Conservation (phyloP, 2,329 filamentous ascomycete genomes). For the Remersonia thermophila region DNA sequence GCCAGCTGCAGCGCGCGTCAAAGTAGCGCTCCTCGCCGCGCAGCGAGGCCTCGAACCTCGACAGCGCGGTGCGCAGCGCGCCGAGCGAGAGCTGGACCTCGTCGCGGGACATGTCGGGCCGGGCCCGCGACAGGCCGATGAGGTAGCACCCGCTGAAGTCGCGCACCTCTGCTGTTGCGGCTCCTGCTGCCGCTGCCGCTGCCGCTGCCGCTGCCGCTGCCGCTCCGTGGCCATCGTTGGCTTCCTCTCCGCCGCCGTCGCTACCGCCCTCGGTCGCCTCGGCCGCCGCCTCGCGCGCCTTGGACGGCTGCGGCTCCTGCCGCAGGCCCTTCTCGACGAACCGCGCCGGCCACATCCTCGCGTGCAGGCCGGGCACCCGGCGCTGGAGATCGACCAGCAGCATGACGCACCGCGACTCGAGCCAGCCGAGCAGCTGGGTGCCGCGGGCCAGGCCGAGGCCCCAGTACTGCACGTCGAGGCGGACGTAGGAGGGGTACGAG, state of each 20-base stretch:
- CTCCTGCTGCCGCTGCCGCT: constrained; percentile 17
- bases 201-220: not conserved
- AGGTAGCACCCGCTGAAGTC: constrained; percentile 52
- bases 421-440: constrained; percentile 46
- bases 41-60: constrained; percentile 37
- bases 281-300: too few species aligned
- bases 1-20: constrained; percentile 36
- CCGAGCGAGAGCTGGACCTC: constrained; percentile 31
- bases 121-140: constrained; percentile 37
- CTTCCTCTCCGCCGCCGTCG: too few species aligned
- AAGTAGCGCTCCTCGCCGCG: constrained; percentile 35
- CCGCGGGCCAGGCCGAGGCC: constrained; percentile 42
- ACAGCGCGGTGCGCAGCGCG: constrained; percentile 31
- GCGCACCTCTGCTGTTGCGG: constrained; percentile 11
- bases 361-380: constrained; percentile 36
- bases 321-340: constrained; percentile 31
- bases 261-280: too few species aligned
- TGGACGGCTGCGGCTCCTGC: constrained; percentile 2
- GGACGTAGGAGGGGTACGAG: constrained; percentile 42
- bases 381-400: constrained; percentile 48
- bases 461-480: constrained; percentile 55
- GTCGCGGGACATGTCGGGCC: constrained; percentile 23
- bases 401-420: constrained; percentile 47
- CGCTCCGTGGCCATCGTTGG: too few species aligned
- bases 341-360: constrained; percentile 50